Evolutionary conservation across 2,329 filamentous ascomycete genomes (phyloP).

Genomic region (Dryadomyces quercus-mongolicae): DNA sequence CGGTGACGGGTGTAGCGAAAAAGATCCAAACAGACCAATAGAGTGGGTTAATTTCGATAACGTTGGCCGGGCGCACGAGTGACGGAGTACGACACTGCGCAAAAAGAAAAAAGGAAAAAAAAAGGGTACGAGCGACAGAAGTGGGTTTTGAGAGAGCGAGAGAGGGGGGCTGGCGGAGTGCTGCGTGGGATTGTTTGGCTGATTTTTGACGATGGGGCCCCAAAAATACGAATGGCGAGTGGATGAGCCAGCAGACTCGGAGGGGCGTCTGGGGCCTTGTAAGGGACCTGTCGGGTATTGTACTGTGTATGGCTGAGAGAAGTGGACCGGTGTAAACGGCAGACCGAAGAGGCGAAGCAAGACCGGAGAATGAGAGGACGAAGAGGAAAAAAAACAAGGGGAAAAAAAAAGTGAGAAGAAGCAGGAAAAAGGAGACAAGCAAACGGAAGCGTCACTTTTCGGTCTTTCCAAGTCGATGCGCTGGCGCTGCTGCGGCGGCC

Average conservation of each 20-base stretch:
- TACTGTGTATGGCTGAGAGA: too few relatives aligned
- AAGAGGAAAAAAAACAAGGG: slow-evolving; percentile 6
- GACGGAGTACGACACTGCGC: not conserved
- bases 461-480: slow-evolving; percentile 12
- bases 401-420: slow-evolving; percentile 7
- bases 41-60: not conserved
- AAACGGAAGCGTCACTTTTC: slow-evolving; percentile 2
- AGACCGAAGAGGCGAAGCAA: not conserved
- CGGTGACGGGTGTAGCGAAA: not conserved
- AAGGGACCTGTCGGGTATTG: too few relatives aligned
- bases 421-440: not conserved
- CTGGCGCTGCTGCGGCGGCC: slow-evolving; percentile 13
- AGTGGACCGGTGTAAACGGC: not conserved
- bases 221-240: not conserved
- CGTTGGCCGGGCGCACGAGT: not conserved
- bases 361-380: slow-evolving; percentile 1
- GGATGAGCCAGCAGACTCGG: not conserved
- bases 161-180: not conserved
- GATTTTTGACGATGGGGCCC: not conserved
- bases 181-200: not conserved
- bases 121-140: not conserved
- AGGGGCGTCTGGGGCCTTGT: too few relatives aligned
- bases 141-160: not conserved
- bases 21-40: not conserved
- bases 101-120: not conserved